Evolutionary conservation across 768 basidiomycete genomes (phyloP).

Genomic region (Lyophyllum shimeji): DNA sequence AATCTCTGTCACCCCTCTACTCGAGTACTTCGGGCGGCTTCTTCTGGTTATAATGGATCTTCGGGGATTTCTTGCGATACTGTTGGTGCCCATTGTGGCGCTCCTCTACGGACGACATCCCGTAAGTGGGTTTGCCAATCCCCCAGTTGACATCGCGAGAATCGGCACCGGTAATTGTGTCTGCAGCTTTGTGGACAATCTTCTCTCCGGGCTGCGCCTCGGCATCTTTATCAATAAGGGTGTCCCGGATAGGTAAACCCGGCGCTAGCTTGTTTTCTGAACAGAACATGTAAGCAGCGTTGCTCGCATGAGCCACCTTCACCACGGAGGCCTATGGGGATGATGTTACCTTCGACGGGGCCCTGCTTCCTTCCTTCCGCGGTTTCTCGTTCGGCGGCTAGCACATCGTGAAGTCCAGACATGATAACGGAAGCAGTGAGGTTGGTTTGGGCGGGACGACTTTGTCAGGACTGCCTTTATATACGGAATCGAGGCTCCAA

Average conservation of each 20-base stretch:
- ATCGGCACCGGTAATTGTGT: slow-evolving; percentile 1
- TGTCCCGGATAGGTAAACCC: not conserved
- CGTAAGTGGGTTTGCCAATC: not conserved
- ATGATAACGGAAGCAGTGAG: not conserved
- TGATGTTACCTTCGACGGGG: not conserved
- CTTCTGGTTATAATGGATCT: not conserved
- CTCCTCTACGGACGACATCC: not conserved
- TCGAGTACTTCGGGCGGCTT: not conserved
- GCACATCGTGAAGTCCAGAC: slow-evolving; percentile 10
- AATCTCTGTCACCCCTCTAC: not conserved
- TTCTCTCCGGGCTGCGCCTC: not conserved
- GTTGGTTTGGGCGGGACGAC: too few relatives aligned
- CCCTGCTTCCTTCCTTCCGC: not conserved
- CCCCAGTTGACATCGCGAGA: not conserved
- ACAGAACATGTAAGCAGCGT: too few relatives aligned
- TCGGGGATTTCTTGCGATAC: not conserved
- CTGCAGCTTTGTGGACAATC: not conserved
- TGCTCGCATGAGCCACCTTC: not conserved
- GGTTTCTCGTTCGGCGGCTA: slow-evolving; percentile 3
- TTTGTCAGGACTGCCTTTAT: not conserved
- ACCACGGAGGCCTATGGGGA: too few relatives aligned
- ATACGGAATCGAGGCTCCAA: not conserved
- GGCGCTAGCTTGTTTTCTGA: not conserved
- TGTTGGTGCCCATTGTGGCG: not conserved
- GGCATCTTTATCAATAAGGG: not conserved